Base-by-base conservation (phyloP, 441 rosid genomes). In the Arabidopsis hybrid region DNA sequence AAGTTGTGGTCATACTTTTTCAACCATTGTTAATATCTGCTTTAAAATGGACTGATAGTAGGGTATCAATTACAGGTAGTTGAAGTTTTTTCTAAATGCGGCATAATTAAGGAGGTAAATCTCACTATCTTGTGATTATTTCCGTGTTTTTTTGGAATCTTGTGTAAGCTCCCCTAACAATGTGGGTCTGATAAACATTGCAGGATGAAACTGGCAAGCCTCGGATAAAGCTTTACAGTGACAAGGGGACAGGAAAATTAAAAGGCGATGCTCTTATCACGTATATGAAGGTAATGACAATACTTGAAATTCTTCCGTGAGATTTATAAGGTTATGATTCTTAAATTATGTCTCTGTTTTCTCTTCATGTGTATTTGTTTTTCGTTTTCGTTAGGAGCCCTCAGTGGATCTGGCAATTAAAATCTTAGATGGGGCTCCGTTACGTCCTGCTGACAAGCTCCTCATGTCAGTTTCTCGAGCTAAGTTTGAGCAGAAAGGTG, bases 261-360 rank as follows among this genome's bases (percentile, higher is more conserved):
- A 95, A 93, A 56, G 99, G 98, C 14, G 99, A 95, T 82, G 99
- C 99, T 56, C 89, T 95, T 65, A 84, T 95, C 76, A 89, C 98
- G n/a, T 95, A 82, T 82, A 81, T 95, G 73, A 95, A 95, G 95
- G 97, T 91, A 86, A 10, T 73, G 49, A 68, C 26, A 49, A 45
- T 40, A 60, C 65, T 31, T 21, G 76, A 76, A 70, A 34, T 50
- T 69, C 50, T 71, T 66, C 49, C 16, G 36, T 50, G 43, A 40
- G 64, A 53, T 72, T 38, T 71, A 31, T 14, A 65, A 35, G 53
- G 17, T 66, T 67, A n/a, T 58, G 58, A 65, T 51, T 77, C 29
- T 35, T 65, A 12, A 36, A 34, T 21, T 13, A 36, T 29, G 31
- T 45, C 60, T 67, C 53, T 26, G 35, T 69, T 69, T 21, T 36